Conservation (phyloP, 345 rosid species). For the Citrus inodora region DNA sequence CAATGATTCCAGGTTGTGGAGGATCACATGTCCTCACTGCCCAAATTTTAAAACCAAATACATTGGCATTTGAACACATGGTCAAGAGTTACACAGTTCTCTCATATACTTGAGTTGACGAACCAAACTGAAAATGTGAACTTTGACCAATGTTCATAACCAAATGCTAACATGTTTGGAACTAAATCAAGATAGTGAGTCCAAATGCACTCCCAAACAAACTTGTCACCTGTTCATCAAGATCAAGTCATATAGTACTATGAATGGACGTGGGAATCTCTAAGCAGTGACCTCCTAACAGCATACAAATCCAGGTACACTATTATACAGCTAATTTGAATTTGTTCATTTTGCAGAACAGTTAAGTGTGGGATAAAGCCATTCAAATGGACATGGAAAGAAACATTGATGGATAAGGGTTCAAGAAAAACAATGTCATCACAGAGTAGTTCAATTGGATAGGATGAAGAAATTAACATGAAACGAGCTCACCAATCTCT, state of each 20-base stretch:
- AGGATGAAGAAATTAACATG: background rate
- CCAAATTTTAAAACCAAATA: slow-evolving; percentile 8
- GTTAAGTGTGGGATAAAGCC: background rate
- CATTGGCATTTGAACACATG: slow-evolving; percentile 1
- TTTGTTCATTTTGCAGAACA: background rate
- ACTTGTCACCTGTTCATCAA: background rate
- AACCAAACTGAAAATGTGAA: background rate
- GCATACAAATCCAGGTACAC: background rate
- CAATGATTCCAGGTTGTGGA: background rate
- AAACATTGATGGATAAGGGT: background rate
- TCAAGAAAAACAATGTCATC: background rate
- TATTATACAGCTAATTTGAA: background rate
- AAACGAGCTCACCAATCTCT: background rate
- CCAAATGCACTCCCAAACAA: slow-evolving; percentile 12
- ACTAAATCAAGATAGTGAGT: slow-evolving; percentile 13
- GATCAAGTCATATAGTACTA: background rate
- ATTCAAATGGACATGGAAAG: background rate
- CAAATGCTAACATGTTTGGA: slow-evolving; percentile 10
- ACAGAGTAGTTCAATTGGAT: background rate
- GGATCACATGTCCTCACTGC: slow-evolving; percentile 9
- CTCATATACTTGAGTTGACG: slow-evolving; percentile 2
- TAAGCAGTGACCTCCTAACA: background rate
- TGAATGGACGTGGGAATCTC: background rate
- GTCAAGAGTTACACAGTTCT: slow-evolving; percentile 1
- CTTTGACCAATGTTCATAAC: slow-evolving; percentile 1